Evolutionary conservation across 2,329 filamentous ascomycete genomes (phyloP), one percentile per base, ranked within the genome.

Genomic region (Xylariaceae sp.): DNA sequence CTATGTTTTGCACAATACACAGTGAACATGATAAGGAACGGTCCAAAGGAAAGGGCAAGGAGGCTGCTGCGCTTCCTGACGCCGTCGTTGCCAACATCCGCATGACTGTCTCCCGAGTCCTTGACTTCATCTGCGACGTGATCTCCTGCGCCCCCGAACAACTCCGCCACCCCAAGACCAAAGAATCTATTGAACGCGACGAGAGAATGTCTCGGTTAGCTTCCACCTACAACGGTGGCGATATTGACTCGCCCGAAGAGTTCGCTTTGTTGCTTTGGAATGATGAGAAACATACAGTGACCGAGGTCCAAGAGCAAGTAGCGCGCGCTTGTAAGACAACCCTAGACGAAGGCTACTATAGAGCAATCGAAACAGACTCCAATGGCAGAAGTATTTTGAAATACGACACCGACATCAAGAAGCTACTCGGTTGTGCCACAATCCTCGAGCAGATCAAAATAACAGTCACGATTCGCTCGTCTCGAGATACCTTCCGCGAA

Each of bases 81-180:
- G 90, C 96, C 48, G 80, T 97, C 55, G 77, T 89, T 37, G 79
- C 86, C 59, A 88, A 86, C 68, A 91, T 97, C 62, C 84, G 87
- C 57, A 90, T 90, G 81, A 97, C 94, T 0, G 87, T 99, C 64
- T 85, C 89, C 1, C 84, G 90, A 60, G 88, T 87, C 9, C 83
- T 97, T 63, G 94, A 99, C 76, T 99, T 96, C 72, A 87, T 99
- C 64, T 97, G 93, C 76, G 94, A 99, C 77, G 92, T 99, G 62
- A 92, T 97, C 64, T 97, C 94, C 2, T 99, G 95, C 75, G 95
- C 93, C 1, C 95, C 95, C 0, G 95, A 99, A 75, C 93, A 99
- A 75, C 80, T 99, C 53, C 86, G 94, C 47, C 80, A 96, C 61
- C 80, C 87, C 7, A 99, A 97, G 77, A 89, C 91, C 0, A 84